These are phyloP conservation scores for Hypoxylon rubiginosum DNA, from an alignment of 2,329 filamentous ascomycete genomes.

Conservation along the genomic window DNA sequence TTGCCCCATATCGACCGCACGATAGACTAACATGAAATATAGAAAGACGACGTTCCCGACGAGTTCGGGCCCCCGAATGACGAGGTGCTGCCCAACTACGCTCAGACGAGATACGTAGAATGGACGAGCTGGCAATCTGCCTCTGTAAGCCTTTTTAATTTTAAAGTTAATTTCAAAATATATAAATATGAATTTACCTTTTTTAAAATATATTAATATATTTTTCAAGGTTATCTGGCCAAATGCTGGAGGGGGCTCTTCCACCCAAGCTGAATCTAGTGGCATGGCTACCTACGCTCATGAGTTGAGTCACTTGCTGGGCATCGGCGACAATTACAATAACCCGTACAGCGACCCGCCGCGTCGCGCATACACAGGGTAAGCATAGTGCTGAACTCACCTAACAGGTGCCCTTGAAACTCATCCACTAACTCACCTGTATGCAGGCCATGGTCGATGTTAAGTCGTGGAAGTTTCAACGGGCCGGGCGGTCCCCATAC, in stretches of 20 bases:
- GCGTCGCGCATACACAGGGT: constrained; percentile 62
- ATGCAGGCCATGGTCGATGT: constrained; percentile 63
- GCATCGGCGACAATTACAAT: constrained; percentile 69
- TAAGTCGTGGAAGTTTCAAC: constrained; percentile 65
- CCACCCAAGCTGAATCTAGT: constrained; percentile 66
- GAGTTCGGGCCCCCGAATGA: constrained; percentile 63
- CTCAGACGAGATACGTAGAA: constrained; percentile 64
- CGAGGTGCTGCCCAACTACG: constrained; percentile 59
- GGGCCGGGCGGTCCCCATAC: constrained; percentile 67
- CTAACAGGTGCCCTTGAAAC: too few relatives aligned
- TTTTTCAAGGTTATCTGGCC: too few relatives aligned
- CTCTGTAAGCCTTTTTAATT: too few relatives aligned
- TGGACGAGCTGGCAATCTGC: too few relatives aligned
- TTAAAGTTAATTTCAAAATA: too few relatives aligned
- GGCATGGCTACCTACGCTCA: constrained; percentile 68
- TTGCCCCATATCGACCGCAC: too few relatives aligned
- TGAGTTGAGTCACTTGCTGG: constrained; percentile 65
- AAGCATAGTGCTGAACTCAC: too few relatives aligned
- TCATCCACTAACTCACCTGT: too few relatives aligned
- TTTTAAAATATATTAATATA: too few relatives aligned
- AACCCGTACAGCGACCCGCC: constrained; percentile 63
- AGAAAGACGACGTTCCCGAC: constrained; percentile 63
- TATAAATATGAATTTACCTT: too few relatives aligned
- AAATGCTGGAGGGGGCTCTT: constrained; percentile 65
- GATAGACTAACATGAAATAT: too few relatives aligned